Conservation (phyloP, 805 yeast species). For the Saturnispora sanitii region DNA sequence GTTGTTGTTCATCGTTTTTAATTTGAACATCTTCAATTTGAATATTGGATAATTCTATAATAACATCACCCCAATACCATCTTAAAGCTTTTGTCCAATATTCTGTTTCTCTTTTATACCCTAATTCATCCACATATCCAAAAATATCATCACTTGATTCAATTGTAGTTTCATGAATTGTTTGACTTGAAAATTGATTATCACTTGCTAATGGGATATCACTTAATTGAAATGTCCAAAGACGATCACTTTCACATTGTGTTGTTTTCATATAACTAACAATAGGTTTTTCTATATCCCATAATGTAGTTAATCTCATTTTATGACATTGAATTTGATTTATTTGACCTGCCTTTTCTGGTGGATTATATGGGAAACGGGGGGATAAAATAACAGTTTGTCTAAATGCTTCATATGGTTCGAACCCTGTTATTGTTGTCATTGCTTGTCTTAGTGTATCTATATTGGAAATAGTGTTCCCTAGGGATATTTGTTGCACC, state of each 20-base stretch:
- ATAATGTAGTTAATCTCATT: conserved; percentile 39
- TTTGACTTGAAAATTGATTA: conserved; percentile 53
- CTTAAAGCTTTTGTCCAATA: conserved; percentile 54
- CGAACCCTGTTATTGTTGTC: conserved; percentile 42
- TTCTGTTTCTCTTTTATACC: conserved; percentile 56
- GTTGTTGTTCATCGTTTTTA: neutral
- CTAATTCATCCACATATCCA: conserved; percentile 49
- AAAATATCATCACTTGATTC: conserved; percentile 38
- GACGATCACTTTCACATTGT: conserved; percentile 19
- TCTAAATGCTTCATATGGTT: conserved; percentile 35
- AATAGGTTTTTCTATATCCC: conserved; percentile 24
- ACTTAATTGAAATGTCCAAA: conserved; percentile 55
- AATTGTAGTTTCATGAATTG: conserved; percentile 52
- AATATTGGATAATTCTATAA: conserved; percentile 48
- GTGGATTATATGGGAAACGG: conserved; percentile 41
- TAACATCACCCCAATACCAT: conserved; percentile 50
- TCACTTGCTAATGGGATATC: conserved; percentile 65
- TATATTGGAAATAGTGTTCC: conserved; percentile 35
- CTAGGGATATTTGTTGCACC: conserved; percentile 48
- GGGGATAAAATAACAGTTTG: conserved; percentile 44
- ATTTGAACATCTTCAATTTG: conserved; percentile 25
- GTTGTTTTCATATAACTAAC: conserved; percentile 5
- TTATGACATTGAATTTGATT: conserved; percentile 48
- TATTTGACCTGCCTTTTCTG: conserved; percentile 44
- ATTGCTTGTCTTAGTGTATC: conserved; percentile 38